These are phyloP conservation scores for Saprolegnia diclina DNA, from an alignment of 352 stramenopile genomes.

Conservation along the genomic window DNA sequence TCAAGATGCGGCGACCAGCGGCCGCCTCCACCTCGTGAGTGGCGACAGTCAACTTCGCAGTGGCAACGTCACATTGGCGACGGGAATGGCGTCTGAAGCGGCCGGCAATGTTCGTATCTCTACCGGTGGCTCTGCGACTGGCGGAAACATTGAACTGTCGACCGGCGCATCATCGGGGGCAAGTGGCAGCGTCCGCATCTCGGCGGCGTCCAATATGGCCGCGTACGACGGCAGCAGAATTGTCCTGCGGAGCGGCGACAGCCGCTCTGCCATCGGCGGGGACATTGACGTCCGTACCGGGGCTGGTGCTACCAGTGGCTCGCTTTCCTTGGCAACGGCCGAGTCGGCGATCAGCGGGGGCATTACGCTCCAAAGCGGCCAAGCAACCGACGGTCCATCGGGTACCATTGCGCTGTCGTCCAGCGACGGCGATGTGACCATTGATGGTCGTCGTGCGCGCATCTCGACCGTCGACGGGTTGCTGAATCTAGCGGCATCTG, in stretches of 20 bases:
- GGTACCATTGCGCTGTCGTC: slow-evolving; percentile 14
- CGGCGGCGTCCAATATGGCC: neutral
- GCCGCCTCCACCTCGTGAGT: neutral
- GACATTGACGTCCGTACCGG: neutral
- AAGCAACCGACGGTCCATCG: no score
- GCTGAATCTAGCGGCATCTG: neutral
- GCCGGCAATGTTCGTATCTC: slow-evolving; percentile 30
- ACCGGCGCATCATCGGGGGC: neutral
- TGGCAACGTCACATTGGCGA: slow-evolving; percentile 2
- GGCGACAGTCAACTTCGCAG: neutral
- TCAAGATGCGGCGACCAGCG: neutral
- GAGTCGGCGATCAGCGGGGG: neutral
- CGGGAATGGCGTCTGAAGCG: slow-evolving; percentile 15
- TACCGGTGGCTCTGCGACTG: slow-evolving; percentile 20
- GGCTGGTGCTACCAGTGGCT: neutral
- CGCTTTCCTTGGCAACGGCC: slow-evolving; percentile 10
- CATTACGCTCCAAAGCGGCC: slow-evolving; percentile 2
- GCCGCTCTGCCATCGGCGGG: neutral
- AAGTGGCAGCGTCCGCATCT: neutral
- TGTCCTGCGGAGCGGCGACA: neutral
- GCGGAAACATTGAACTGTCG: slow-evolving; percentile 25
- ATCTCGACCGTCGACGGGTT: neutral
- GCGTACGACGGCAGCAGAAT: neutral
- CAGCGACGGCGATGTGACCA: neutral
- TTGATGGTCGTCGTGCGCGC: neutral